A percentile compares a stretch with the other conserved stretches of the same genome.
Conservation (phyloP, 768 basidiomycete species). For the Lentinula guzmanii region DNA sequence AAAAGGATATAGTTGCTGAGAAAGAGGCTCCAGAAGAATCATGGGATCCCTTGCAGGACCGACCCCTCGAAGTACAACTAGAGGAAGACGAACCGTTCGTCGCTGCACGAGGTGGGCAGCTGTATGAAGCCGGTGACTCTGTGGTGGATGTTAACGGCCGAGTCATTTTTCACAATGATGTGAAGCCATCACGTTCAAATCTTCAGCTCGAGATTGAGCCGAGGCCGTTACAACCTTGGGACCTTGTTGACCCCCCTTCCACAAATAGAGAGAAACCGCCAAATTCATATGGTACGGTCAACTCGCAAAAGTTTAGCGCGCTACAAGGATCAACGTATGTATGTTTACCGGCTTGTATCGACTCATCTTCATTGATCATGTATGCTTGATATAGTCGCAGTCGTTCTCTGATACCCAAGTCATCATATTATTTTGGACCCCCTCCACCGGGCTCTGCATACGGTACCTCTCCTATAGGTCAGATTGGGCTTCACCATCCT, state of each 20-base stretch:
- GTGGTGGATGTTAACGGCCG: conserved; percentile 19
- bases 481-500: conserved; percentile 85
- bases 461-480: conserved; percentile 75
- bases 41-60: conserved; percentile 19
- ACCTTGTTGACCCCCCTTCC: conserved; percentile 42
- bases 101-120: conserved; percentile 4
- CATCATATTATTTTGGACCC: conserved; percentile 81
- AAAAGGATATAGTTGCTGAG: conserved; percentile 14
- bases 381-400: conserved; percentile 19
- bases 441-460: conserved; percentile 74
- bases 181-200: conserved; percentile 23
- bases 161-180: conserved; percentile 18
- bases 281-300: conserved; percentile 38
- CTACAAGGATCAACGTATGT: conserved; percentile 42
- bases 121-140: conserved; percentile 12
- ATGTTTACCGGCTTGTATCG: conserved; percentile 15
- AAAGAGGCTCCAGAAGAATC: background rate
- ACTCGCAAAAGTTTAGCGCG: conserved; percentile 35
- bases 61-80: background rate
- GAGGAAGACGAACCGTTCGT: conserved; percentile 5
- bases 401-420: conserved; percentile 62
- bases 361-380: conserved; percentile 7
- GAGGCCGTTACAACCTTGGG: conserved; percentile 62
- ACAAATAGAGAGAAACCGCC: conserved; percentile 14
- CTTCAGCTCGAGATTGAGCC: conserved; percentile 46